Evolutionary conservation across 208 protist genomes (phyloP).

Genomic region (Zelonia costaricensis): DNA sequence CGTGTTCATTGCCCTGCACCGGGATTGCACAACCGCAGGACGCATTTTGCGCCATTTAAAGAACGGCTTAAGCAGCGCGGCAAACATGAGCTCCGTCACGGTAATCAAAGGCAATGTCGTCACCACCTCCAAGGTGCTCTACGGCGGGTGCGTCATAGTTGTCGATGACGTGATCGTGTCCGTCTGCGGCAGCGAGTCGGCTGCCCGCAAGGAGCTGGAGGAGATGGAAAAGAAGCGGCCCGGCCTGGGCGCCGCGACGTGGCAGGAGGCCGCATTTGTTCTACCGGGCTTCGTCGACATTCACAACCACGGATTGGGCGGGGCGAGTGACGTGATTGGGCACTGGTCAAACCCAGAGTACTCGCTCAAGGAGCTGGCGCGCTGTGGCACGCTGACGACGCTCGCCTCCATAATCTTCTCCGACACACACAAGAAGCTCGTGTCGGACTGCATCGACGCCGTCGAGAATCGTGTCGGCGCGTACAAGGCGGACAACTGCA

Average conservation of each 20-base stretch:
- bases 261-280: slow-evolving; percentile 43
- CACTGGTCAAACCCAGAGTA: slow-evolving; percentile 75
- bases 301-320: slow-evolving; percentile 78
- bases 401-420: slow-evolving; percentile 78
- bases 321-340: slow-evolving; percentile 56
- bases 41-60: too few species aligned
- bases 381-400: slow-evolving; percentile 66
- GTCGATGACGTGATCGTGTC: slow-evolving; percentile 36
- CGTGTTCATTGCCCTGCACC: neutral
- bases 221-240: slow-evolving; percentile 8
- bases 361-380: slow-evolving; percentile 60
- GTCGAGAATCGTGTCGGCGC: slow-evolving; percentile 43
- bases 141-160: slow-evolving; percentile 57
- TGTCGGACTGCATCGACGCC: slow-evolving; percentile 43
- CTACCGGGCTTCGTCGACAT: slow-evolving; percentile 79
- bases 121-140: slow-evolving; percentile 53
- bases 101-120: slow-evolving; percentile 69
- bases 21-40: neutral
- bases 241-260: slow-evolving; percentile 8
- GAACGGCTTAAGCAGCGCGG: too few species aligned
- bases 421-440: slow-evolving; percentile 43
- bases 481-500: slow-evolving; percentile 47
- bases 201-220: slow-evolving; percentile 25
- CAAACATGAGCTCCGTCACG: slow-evolving; percentile 23
- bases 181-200: slow-evolving; percentile 26